Base-by-base conservation (phyloP, 1,284 basidiomycete species). In the Wolfiporia cocos region DNA sequence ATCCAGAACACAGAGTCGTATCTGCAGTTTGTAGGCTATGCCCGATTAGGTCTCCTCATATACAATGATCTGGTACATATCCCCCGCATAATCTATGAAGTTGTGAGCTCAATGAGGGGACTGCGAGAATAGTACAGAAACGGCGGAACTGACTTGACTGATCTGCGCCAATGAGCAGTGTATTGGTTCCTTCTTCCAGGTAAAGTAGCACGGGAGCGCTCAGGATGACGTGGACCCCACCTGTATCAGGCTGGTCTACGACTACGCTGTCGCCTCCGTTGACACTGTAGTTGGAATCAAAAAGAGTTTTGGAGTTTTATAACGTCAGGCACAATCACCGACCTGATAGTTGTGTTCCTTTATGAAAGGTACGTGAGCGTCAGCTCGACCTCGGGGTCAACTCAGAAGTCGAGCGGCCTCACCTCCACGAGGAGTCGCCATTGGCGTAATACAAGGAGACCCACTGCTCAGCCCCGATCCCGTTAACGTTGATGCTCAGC, bases 261-360 rank as follows among this genome's bases (percentile, higher is more conserved):
- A 69, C 41, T 15, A 75, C 64, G 12, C 62, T 59, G 11, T 75
- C 39, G 17, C 76, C 77, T 18, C 76, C 76, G 46, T 81, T 81
- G 18, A 79, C 74, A 47, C 78, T 79, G 33, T 11, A 15, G 19
- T 11, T 14, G 17, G 4, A 22, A 18, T 17, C 15, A 29, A 22
- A n/a, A 20, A 12, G 10, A 36, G 22, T 34, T 15, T 4, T 30
- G 26, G 22, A 21, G 9, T 28, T 15, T 29, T 17, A 38, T 35
- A 15, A 34, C 4, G n/a, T 32, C 17, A 14, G 23, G 3, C 5
- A 28, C 9, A 35, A 6, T 20, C 5, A 6, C 26, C 17, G 6
- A 75, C 76, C 74, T 79, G 48, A 80, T 65, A 4, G 77, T 81
- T 2, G 71, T 74, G 53, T 71, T 79, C 46, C 78, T 67, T 12